These are phyloP conservation scores for Clavispora asparagi DNA, from an alignment of 805 yeast species.

Conservation along the genomic window DNA sequence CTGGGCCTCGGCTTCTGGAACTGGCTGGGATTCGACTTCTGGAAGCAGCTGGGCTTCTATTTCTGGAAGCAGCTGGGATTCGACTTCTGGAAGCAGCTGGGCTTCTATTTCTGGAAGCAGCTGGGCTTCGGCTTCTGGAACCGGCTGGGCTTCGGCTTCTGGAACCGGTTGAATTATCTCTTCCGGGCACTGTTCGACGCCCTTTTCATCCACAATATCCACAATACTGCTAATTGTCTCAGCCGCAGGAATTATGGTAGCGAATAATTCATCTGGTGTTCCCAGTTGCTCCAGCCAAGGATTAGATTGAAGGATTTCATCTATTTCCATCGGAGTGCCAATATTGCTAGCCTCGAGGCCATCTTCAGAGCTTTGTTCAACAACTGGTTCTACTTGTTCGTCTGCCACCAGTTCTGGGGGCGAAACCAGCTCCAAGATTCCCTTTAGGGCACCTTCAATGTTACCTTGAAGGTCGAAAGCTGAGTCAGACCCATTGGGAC, in stretches of 20 bases:
- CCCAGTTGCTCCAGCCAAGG: background rate
- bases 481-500: too few species aligned
- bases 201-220: background rate
- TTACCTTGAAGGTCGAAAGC: too few species aligned
- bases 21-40: background rate
- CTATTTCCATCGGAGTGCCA: background rate
- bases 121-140: background rate
- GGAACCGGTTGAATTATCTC: too few species aligned
- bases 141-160: background rate
- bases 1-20: background rate
- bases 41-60: background rate
- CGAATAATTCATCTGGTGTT: background rate
- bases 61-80: background rate
- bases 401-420: too few species aligned
- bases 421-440: too few species aligned
- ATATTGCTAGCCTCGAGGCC: background rate
- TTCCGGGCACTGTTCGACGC: background rate
- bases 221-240: background rate
- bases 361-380: too few species aligned
- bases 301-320: background rate
- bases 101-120: background rate
- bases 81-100: background rate
- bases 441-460: too few species aligned
- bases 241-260: background rate
- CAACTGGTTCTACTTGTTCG: too few species aligned